phyloP scores from a whole-genome alignment of 495 filamentous ascomycete species.

The Neurospora sp. region DNA sequence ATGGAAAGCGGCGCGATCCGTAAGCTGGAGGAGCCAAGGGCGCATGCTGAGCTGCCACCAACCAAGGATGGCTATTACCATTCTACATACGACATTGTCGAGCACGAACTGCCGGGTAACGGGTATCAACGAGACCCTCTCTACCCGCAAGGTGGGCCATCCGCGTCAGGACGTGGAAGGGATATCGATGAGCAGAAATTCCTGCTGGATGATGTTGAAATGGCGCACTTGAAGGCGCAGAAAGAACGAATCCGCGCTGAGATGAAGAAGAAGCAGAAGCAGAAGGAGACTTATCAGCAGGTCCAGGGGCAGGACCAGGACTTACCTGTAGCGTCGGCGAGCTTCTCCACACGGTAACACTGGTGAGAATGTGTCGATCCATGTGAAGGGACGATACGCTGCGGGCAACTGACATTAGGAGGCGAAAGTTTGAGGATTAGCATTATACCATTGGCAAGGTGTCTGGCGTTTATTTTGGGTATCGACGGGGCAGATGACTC shows the following conservation, averaged over 20 bases:
- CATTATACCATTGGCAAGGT: constrained; percentile 19
- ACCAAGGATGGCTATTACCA: constrained; percentile 28
- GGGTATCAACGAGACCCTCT: constrained; percentile 11
- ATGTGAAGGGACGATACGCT: neutral
- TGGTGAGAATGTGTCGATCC: neutral
- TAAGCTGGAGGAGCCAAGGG: constrained; percentile 19
- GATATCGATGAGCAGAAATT: constrained; percentile 27
- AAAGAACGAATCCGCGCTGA: constrained; percentile 11
- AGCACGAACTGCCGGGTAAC: constrained; percentile 23
- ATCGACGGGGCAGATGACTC: neutral
- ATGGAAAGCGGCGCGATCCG: constrained; percentile 26
- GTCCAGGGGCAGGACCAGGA: constrained; percentile 6
- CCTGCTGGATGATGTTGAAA: constrained; percentile 17
- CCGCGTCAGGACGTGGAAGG: constrained; percentile 1
- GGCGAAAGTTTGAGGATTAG: neutral
- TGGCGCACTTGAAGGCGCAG: constrained; percentile 12
- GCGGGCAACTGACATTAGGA: neutral
- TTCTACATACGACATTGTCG: constrained; percentile 9
- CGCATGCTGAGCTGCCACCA: constrained; percentile 24
- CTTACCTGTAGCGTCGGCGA: constrained; percentile 1
- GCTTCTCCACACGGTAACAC: neutral
- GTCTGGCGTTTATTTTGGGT: constrained; percentile 7
- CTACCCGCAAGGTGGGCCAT: constrained; percentile 5
- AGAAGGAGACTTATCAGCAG: neutral
- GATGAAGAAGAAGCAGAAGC: neutral